Percentiles rank a stretch among this genome's conserved stretches.
Evolutionary conservation across 306 rosid genomes (phyloP).

Genomic region (Pachyrhizus erosus): DNA sequence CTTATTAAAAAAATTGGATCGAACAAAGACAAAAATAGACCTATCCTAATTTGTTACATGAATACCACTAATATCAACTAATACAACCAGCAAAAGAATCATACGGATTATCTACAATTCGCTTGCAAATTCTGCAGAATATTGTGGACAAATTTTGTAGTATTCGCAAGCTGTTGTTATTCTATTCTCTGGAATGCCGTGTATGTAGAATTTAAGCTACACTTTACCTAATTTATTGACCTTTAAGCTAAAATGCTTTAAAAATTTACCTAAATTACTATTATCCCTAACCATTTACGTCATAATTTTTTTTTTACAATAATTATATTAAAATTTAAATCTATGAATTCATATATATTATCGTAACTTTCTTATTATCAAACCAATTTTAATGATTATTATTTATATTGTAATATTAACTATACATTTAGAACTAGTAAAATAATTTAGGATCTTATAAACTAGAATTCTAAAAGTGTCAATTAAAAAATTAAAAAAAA

Average conservation of each 20-base stretch:
- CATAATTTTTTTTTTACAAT: too few relatives aligned
- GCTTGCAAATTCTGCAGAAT: slow-evolving; percentile 2
- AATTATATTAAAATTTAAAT: too few relatives aligned
- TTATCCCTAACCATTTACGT: neutral
- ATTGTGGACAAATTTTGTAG: too few relatives aligned
- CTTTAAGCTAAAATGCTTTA: slow-evolving; percentile 22
- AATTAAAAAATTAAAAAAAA: too few relatives aligned
- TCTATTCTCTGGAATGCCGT: neutral
- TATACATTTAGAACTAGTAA: neutral
- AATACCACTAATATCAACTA: neutral
- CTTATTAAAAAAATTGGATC: neutral
- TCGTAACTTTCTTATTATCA: too few relatives aligned
- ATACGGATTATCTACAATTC: neutral
- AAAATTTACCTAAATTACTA: slow-evolving; percentile 19
- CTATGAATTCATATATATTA: too few relatives aligned
- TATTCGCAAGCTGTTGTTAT: neutral
- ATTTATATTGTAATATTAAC: neutral
- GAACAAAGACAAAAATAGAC: neutral
- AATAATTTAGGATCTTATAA: too few relatives aligned
- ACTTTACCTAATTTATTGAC: slow-evolving; percentile 33
- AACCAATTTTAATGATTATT: too few relatives aligned
- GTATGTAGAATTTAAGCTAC: neutral
- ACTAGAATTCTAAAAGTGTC: too few relatives aligned
- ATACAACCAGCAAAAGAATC: neutral
- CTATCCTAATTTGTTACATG: neutral